Conservation (phyloP, 345 rosid genomes). For the Trapa bicornis region DNA sequence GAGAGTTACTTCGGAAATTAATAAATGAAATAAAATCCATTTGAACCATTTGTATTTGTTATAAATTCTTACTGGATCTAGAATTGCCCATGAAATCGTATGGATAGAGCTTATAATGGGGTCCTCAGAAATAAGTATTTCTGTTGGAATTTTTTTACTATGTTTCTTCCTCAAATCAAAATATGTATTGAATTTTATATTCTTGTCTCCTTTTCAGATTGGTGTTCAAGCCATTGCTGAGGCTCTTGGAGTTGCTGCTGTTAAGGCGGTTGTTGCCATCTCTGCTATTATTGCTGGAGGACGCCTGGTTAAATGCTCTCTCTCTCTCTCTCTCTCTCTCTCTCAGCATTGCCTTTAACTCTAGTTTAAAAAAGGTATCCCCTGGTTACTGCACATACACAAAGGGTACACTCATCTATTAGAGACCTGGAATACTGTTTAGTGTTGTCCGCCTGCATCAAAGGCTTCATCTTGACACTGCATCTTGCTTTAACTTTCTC, state of each 20-base stretch:
- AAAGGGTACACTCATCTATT: not conserved
- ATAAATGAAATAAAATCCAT: too few species aligned
- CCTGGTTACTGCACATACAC: not conserved
- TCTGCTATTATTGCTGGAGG: constrained; percentile 96
- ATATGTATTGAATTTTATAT: constrained; percentile 1
- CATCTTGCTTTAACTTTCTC: not conserved
- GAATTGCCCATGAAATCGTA: too few species aligned
- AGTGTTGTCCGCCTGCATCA: constrained; percentile 3
- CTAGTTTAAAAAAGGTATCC: not conserved
- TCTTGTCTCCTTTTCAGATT: constrained; percentile 38
- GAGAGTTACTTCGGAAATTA: too few species aligned
- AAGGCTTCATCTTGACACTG: not conserved
- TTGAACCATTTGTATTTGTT: too few species aligned
- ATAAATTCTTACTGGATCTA: too few species aligned
- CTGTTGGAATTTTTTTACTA: too few species aligned
- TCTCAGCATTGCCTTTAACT: not conserved
- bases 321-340: not conserved
- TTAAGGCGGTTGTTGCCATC: constrained; percentile 89
- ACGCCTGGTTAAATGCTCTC: constrained; percentile 49
- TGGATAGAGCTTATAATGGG: too few species aligned
- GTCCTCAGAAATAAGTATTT: too few species aligned
- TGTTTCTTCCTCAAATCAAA: constrained; percentile 1
- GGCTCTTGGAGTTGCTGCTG: constrained; percentile 97
- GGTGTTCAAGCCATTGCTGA: constrained; percentile 98
- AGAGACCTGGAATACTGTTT: not conserved